phyloP scores from a whole-genome alignment of 192 early-diverging fungal genomes.

The Coemansia sp. region DNA sequence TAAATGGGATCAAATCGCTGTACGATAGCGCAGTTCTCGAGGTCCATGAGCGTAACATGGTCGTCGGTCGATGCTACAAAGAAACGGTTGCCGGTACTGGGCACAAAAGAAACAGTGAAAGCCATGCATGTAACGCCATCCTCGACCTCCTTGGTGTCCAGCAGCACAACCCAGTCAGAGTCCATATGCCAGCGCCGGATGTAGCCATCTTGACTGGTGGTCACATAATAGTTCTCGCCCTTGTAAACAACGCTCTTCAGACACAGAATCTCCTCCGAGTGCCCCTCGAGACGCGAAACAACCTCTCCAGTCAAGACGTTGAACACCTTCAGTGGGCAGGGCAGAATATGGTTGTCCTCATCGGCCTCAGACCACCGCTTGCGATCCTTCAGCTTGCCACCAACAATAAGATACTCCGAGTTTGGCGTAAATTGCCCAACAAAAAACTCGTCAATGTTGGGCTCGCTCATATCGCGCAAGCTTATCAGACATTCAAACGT shows the following conservation, averaged over 20 bases:
- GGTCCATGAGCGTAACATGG: conserved; percentile 86
- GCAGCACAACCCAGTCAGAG: conserved; percentile 72
- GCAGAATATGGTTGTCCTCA: conserved; percentile 92
- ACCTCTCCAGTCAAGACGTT: conserved; percentile 81
- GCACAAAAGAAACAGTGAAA: conserved; percentile 92
- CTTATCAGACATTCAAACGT: conserved; percentile 70
- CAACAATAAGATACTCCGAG: conserved; percentile 68
- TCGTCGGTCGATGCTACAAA: conserved; percentile 91
- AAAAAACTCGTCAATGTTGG: conserved; percentile 91
- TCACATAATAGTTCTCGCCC: conserved; percentile 80
- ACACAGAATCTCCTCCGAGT: conserved; percentile 86
- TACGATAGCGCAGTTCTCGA: conserved; percentile 66
- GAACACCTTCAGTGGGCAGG: conserved; percentile 93
- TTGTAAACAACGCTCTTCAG: conserved; percentile 77
- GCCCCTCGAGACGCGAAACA: conserved; percentile 74
- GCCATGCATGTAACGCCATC: conserved; percentile 95
- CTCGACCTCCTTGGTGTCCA: conserved; percentile 66
- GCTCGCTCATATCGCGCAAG: conserved; percentile 71
- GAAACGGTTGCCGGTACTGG: conserved; percentile 91
- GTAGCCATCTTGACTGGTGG: conserved; percentile 94
- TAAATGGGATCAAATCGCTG: conserved; percentile 70
- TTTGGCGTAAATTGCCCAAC: conserved; percentile 78
- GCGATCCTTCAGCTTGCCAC: conserved; percentile 91
- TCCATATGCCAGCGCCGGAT: conserved; percentile 88
- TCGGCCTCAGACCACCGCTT: conserved; percentile 85